Conservation (phyloP, 768 basidiomycete species). For the Naganishia vaughanmartiniae region DNA sequence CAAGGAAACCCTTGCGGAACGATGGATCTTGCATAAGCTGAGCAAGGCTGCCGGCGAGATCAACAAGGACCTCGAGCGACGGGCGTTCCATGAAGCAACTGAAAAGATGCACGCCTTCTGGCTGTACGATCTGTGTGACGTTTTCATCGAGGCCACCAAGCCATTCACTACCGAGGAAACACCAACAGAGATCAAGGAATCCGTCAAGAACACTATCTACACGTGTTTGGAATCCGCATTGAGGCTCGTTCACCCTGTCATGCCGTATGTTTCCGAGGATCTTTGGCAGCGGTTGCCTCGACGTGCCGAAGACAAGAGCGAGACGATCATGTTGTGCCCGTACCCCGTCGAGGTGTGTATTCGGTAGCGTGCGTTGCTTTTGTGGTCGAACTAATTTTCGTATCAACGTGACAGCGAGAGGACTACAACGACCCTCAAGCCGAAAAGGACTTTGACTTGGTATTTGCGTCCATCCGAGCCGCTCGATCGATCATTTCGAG, state of each 20-base stretch:
- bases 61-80: slow-evolving; percentile 69
- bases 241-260: slow-evolving; percentile 89
- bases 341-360: slow-evolving; percentile 75
- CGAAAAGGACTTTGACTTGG: slow-evolving; percentile 79
- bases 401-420: slow-evolving; percentile 25
- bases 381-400: too few species aligned
- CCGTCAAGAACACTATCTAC: slow-evolving; percentile 93
- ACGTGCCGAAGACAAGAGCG: slow-evolving; percentile 73
- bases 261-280: slow-evolving; percentile 99
- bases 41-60: slow-evolving; percentile 74
- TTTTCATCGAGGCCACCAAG: slow-evolving; percentile 99
- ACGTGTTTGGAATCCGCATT: slow-evolving; percentile 89
- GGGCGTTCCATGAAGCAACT: slow-evolving; percentile 93
- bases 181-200: slow-evolving; percentile 61
- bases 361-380: not conserved
- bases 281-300: slow-evolving; percentile 94
- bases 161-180: slow-evolving; percentile 85
- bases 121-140: slow-evolving; percentile 98
- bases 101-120: slow-evolving; percentile 85
- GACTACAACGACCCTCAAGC: slow-evolving; percentile 64
- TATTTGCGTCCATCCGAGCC: slow-evolving; percentile 72
- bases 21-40: slow-evolving; percentile 92
- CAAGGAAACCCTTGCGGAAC: slow-evolving; percentile 84
- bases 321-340: slow-evolving; percentile 82
- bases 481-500: slow-evolving; percentile 82